Evolutionary conservation across 208 protist genomes (phyloP).

Genomic region (Trypanosoma rangeli): DNA sequence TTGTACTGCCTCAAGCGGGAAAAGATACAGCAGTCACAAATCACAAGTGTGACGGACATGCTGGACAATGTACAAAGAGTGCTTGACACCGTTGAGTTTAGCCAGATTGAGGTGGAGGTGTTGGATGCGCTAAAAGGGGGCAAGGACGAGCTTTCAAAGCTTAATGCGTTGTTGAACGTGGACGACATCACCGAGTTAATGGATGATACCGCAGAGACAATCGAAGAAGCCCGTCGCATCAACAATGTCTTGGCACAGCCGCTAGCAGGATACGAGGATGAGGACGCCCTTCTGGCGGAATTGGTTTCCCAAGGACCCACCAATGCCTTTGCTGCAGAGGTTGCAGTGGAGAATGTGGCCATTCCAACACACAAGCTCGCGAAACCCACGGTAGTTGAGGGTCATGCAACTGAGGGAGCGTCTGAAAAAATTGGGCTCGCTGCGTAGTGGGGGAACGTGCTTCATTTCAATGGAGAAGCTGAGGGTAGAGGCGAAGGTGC

Average conservation of each 20-base stretch:
- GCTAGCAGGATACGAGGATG: constrained; percentile 41
- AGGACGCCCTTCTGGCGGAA: constrained; percentile 67
- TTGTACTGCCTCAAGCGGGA: constrained; percentile 84
- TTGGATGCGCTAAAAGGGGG: constrained; percentile 64
- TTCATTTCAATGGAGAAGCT: neutral
- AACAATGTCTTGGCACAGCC: constrained; percentile 60
- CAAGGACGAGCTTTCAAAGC: constrained; percentile 65
- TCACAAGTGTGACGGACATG: constrained; percentile 61
- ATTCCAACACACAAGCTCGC: constrained; percentile 22
- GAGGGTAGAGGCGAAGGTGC: neutral
- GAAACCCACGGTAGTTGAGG: neutral
- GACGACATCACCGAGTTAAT: constrained; percentile 83
- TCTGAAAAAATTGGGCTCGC: neutral
- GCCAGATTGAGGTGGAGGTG: constrained; percentile 73
- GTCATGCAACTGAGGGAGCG: neutral
- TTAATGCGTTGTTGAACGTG: constrained; percentile 85
- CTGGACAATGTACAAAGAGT: constrained; percentile 79
- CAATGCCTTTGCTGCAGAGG: neutral
- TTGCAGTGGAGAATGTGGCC: neutral
- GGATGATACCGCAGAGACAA: constrained; percentile 66
- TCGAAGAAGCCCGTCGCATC: constrained; percentile 72
- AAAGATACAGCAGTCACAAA: constrained; percentile 54
- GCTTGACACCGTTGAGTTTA: constrained; percentile 79
- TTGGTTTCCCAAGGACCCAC: constrained; percentile 15
- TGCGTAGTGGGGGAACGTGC: neutral